phyloP scores from a whole-genome alignment of 2,329 filamentous ascomycete genomes.

The Coniochaeta hoffmannii region DNA sequence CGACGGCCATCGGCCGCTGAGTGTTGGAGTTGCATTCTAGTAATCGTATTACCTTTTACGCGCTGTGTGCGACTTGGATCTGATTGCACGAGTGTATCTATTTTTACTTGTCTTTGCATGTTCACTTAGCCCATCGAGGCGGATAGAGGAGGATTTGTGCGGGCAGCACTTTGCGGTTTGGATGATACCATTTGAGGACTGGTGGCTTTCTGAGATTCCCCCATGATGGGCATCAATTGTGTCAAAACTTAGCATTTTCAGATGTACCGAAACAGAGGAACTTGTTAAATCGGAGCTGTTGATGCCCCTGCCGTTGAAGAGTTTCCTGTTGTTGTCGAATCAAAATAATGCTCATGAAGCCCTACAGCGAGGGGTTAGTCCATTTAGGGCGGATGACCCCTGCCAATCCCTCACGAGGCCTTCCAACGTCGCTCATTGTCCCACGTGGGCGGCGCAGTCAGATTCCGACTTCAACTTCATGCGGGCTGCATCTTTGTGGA shows the following conservation, averaged over 20 bases:
- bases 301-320: too few relatives aligned
- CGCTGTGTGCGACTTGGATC: background rate
- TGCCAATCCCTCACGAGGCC: background rate
- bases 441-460: background rate
- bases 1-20: slow-evolving; percentile 24
- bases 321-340: too few relatives aligned
- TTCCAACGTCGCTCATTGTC: background rate
- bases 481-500: background rate
- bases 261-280: background rate
- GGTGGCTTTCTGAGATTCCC: background rate
- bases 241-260: background rate
- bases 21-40: slow-evolving; percentile 38
- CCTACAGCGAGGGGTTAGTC: background rate
- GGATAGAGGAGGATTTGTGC: background rate
- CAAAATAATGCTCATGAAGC: too few relatives aligned
- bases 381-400: background rate
- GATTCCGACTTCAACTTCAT: background rate
- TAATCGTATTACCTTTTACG: slow-evolving; percentile 6
- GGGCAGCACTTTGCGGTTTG: background rate
- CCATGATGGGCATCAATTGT: background rate
- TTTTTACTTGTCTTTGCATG: background rate
- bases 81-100: background rate
- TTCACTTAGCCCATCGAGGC: background rate
- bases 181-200: background rate
- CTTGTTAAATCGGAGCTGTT: too few relatives aligned